Percentiles rank a stretch among this genome's conserved stretches.
Evolutionary conservation across 352 stramenopile species (phyloP).

Genomic region (Thalassiosira livingstoniorum): DNA sequence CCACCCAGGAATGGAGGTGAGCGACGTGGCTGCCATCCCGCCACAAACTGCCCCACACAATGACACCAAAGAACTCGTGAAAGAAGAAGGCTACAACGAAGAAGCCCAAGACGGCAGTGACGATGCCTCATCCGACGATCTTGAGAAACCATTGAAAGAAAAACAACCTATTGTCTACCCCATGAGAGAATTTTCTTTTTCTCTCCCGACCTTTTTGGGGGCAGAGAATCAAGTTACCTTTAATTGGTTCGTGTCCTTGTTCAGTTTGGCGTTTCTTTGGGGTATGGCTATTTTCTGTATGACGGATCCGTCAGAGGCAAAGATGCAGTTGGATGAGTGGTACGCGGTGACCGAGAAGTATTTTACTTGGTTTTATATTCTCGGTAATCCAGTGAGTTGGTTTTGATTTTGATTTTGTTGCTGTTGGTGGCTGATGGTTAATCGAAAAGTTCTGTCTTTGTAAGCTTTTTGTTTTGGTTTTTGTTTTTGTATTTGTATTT

Average conservation of each 20-base stretch:
- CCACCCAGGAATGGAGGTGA: too few relatives aligned
- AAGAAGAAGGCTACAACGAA: not conserved
- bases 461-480: too few relatives aligned
- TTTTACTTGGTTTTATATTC: constrained; percentile 78
- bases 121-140: not conserved
- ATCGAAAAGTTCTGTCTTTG: too few relatives aligned
- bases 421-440: too few relatives aligned
- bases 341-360: constrained; percentile 26
- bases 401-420: too few relatives aligned
- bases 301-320: constrained; percentile 28
- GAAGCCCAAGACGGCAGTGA: not conserved
- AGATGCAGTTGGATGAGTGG: constrained; percentile 29
- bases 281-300: constrained; percentile 66
- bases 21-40: too few relatives aligned
- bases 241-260: constrained; percentile 58
- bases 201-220: constrained; percentile 16
- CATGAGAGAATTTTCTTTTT: constrained; percentile 1
- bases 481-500: too few relatives aligned
- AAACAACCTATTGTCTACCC: not conserved
- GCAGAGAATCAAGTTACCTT: constrained; percentile 65
- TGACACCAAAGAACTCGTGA: too few relatives aligned
- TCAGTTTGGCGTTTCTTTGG: constrained; percentile 61
- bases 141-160: not conserved
- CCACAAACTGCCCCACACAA: too few relatives aligned
- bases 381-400: constrained; percentile 44